Percentiles rank a stretch among this genome's conserved stretches.
These are phyloP conservation scores for Kalanchoe fedtschenkoi DNA, from an alignment of 164 flowering plant genomes.

Conservation along the genomic window DNA sequence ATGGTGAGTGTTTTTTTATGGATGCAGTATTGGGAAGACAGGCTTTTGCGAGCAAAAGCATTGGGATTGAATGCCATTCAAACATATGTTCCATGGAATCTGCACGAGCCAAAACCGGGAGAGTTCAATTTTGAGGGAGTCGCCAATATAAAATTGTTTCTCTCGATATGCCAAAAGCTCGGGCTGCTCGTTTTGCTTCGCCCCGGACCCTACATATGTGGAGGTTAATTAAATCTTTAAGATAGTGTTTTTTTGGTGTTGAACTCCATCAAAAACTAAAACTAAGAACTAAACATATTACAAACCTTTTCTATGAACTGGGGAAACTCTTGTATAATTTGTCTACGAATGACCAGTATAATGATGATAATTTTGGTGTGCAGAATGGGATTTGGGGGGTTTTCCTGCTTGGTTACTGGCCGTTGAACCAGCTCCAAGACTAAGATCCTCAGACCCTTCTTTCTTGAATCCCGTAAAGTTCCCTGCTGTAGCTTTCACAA, in stretches of 20 bases:
- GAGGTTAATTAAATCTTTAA: conserved; percentile 33
- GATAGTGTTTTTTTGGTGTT: neutral
- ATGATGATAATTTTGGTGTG: conserved; percentile 7
- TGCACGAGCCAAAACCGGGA: conserved; percentile 78
- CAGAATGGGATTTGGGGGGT: conserved; percentile 99
- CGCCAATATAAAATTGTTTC: conserved; percentile 68
- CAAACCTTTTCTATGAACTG: neutral
- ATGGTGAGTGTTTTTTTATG: conserved; percentile 18
- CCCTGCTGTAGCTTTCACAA: neutral
- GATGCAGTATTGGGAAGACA: conserved; percentile 91
- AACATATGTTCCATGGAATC: conserved; percentile 96
- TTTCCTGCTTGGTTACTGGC: conserved; percentile 93
- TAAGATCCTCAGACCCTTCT: conserved; percentile 82
- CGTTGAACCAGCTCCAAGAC: conserved; percentile 49
- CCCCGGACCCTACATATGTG: conserved; percentile 94
- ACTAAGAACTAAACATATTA: neutral
- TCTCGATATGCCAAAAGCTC: conserved; percentile 64
- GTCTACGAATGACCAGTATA: neutral
- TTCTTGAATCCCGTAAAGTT: conserved; percentile 56
- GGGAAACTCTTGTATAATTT: neutral
- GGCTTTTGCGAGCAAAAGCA: conserved; percentile 87
- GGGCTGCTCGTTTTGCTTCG: conserved; percentile 91
- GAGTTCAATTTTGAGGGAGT: conserved; percentile 63
- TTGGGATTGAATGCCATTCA: conserved; percentile 93
- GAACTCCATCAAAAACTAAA: neutral